Conservation (phyloP, 106 monocot genomes). For the Xerophyta viscosa region DNA sequence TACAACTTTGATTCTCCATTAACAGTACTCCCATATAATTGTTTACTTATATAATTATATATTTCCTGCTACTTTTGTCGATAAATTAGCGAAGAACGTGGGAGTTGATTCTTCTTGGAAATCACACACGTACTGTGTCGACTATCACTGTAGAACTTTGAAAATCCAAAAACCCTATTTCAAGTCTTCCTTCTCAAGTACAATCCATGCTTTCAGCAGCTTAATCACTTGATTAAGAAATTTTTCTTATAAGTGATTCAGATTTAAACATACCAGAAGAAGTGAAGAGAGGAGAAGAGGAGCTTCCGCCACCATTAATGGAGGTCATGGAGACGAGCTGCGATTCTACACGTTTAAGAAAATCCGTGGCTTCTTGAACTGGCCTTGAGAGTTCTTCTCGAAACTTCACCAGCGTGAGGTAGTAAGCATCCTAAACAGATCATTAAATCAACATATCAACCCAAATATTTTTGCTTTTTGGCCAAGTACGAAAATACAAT, state of each 20-base stretch:
- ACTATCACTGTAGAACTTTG: no score
- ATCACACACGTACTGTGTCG: no score
- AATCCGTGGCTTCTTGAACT: constrained; percentile 33
- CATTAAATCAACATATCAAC: background rate
- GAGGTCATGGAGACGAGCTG: constrained; percentile 34
- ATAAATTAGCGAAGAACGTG: background rate
- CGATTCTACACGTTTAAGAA: constrained; percentile 22
- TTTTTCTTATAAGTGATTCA: background rate
- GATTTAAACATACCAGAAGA: background rate
- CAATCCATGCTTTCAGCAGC: background rate
- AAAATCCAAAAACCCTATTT: background rate
- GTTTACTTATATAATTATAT: no score
- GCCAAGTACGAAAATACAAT: no score
- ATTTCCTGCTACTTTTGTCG: no score
- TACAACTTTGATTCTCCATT: no score
- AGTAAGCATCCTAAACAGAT: constrained; percentile 27
- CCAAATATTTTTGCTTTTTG: no score
- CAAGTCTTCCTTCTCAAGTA: background rate
- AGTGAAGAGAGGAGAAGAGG: constrained; percentile 9
- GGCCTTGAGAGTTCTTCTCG: constrained; percentile 33
- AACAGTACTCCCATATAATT: no score
- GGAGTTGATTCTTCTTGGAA: background rate
- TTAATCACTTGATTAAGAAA: background rate
- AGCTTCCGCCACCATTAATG: constrained; percentile 6
- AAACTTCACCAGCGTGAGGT: constrained; percentile 26